Evolutionary conservation across 2,329 filamentous ascomycete genomes (phyloP), one percentile per base, ranked within the genome.

Genomic region (Aspergillus brasiliensis): DNA sequence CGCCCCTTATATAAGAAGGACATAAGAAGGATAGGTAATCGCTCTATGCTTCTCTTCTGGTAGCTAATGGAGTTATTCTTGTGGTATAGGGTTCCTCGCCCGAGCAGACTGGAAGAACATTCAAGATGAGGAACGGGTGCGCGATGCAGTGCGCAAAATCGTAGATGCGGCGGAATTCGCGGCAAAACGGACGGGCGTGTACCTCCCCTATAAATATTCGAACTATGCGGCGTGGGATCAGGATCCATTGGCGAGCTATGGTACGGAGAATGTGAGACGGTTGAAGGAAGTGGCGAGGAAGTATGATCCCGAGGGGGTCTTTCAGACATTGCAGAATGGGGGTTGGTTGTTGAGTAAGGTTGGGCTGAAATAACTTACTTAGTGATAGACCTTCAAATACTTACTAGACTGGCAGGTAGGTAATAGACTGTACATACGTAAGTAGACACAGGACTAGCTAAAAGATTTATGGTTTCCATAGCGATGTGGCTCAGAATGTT

Each of bases 181-280:
- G 2, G 57, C 60, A 6, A 59, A 57, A 15, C 51, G 23, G n/a
- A 56, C 54, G 7, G 60, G 60, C 3, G 54, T 38, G 23, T 60
- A 59, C 37, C 49, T 60, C n/a, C 51, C 56, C 1, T 67, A 55
- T 48, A 58, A 57, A 27, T 63, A 65, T 25, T 58, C 49, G 5
- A 65, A 65, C 25, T 65, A 67, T 57, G 46, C 62, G 3, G 58
- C 60, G 13, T 57, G 51, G 31, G 63, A 64, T 44, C 63, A 62
- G 56, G 58, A 63, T 57, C 58, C 58, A 5, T 38, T 61, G 28
- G 40, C 57, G 15, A 57, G 40, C n/a, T 64, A 63, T 46, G 61
- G 61, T 10, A 38, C 1, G 25, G 38, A 46, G 25, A 55, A 55
- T 42, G 40, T 55, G n/a, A 23, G 38, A 11, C 21, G 38, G 7